Conservation (phyloP, 192 early-diverging fungal genomes). For the Powellomyces hirtus region DNA sequence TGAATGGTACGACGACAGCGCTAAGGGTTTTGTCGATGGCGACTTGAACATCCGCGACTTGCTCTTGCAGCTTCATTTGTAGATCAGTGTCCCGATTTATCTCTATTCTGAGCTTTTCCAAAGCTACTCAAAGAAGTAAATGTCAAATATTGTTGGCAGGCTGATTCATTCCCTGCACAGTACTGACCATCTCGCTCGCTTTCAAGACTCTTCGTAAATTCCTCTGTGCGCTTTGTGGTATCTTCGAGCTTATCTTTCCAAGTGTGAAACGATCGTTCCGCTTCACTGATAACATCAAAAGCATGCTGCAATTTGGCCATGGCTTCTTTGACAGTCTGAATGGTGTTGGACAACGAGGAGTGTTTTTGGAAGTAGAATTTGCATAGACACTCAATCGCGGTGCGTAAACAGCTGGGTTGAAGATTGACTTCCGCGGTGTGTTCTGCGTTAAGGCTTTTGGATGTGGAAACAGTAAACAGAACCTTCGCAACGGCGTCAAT, state of each 20-base stretch:
- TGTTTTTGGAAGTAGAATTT: slow-evolving; percentile 7
- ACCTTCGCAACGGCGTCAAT: not conserved
- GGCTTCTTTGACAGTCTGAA: not conserved
- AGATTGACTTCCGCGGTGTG: not conserved
- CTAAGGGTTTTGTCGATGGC: slow-evolving; percentile 11
- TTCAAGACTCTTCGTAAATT: slow-evolving; percentile 29
- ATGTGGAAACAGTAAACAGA: not conserved
- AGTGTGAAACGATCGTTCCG: not conserved
- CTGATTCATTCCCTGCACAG: no score
- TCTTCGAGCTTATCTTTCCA: slow-evolving; percentile 5
- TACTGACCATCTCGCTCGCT: slow-evolving; percentile 9
- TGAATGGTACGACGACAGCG: slow-evolving; percentile 10
- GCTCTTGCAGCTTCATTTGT: not conserved
- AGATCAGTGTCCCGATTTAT: not conserved
- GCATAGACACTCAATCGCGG: not conserved
- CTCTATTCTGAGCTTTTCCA: slow-evolving; percentile 23
- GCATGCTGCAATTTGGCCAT: not conserved
- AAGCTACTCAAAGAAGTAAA: not conserved
- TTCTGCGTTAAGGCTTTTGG: no score
- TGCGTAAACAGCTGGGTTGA: not conserved
- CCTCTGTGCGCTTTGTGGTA: not conserved
- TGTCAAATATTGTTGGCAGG: no score
- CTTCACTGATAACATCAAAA: not conserved
- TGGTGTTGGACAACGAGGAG: not conserved
- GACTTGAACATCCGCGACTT: slow-evolving; percentile 5